Base-by-base conservation (phyloP, 2,329 filamentous ascomycete genomes). In the Juglanconis oblonga region DNA sequence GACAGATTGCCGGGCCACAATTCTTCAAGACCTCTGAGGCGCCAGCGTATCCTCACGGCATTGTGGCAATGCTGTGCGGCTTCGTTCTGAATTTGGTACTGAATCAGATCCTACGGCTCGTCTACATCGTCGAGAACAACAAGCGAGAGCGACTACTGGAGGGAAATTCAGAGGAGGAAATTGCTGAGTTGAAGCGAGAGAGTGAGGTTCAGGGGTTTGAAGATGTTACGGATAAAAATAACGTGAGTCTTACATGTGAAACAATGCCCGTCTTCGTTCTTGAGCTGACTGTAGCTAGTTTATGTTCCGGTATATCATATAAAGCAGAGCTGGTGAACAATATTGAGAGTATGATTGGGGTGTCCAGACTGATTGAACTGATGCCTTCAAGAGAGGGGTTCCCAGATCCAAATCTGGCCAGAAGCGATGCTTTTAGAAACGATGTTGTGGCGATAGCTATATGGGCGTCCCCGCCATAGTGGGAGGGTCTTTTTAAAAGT, bases 221-320 rank as follows among this genome's bases (percentile, higher is more conserved):
- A 50, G 74, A 77, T 52, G 67, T 75, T 50, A 76, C 74, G 8
- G 75, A 78, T 54, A 70, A 65, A 55, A 45, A 71, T 14, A 75
- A 75, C 31, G 55, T 57, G 24, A 51, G 55, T 57, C 24, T 17
- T 10, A 5, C 17, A 33, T 4, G 6, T 42, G 13, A 4, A 10
- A 32, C 13, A 8, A 32, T 6, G 14, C 17, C 17, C 17, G 4
- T 9, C 13, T 51, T 17, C 10, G 6, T 24, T 4, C 14, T 42
- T 8, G 17, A 48, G 45, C 45, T 42, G 17, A 42, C 6, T 57
- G 7, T 14, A 3, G 13, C 3, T 17, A 57, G 55, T 13, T 40
- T 11, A 51, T 57, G 55, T 57, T 57, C n/a, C 55, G 55, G 7
- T 57, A 57, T 50, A 45, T 52, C 5, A 24, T 57, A 13, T 57